These are phyloP conservation scores for Populus tomentosa DNA, from an alignment of 441 rosid species.

Conservation along the genomic window DNA sequence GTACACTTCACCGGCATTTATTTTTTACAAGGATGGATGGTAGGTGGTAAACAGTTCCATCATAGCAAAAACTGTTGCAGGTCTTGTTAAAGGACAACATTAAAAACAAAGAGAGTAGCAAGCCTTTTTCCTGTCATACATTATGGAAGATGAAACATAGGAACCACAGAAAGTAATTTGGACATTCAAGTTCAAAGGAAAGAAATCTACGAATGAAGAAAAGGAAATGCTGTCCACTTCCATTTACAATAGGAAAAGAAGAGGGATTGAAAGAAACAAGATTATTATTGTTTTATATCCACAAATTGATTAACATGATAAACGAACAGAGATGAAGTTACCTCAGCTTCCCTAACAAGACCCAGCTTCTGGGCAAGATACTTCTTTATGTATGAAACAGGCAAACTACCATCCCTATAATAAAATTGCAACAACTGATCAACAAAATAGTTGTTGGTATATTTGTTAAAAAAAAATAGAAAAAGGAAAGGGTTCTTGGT, in stretches of 20 bases:
- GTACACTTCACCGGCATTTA: neutral
- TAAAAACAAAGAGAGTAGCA: neutral
- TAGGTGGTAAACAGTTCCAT: neutral
- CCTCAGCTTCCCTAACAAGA: conserved; percentile 42
- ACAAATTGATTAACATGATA: neutral
- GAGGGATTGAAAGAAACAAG: neutral
- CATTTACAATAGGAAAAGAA: neutral
- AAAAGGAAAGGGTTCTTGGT: too few relatives aligned
- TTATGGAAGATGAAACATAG: neutral
- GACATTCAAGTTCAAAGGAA: neutral
- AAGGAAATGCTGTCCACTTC: neutral
- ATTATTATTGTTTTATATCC: neutral
- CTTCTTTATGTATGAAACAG: conserved; percentile 35
- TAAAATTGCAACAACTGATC: neutral
- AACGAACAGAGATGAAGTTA: conserved; percentile 4
- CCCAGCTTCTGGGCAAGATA: conserved; percentile 39
- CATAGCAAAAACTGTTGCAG: neutral
- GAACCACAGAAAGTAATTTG: neutral
- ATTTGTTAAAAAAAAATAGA: too few relatives aligned
- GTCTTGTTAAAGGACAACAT: neutral
- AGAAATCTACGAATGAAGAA: neutral
- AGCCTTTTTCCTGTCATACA: neutral
- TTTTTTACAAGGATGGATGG: neutral
- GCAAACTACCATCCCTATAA: conserved; percentile 35
- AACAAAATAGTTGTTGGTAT: neutral